These are phyloP conservation scores for Cardamine occulta DNA, from an alignment of 345 rosid genomes.

Conservation along the genomic window DNA sequence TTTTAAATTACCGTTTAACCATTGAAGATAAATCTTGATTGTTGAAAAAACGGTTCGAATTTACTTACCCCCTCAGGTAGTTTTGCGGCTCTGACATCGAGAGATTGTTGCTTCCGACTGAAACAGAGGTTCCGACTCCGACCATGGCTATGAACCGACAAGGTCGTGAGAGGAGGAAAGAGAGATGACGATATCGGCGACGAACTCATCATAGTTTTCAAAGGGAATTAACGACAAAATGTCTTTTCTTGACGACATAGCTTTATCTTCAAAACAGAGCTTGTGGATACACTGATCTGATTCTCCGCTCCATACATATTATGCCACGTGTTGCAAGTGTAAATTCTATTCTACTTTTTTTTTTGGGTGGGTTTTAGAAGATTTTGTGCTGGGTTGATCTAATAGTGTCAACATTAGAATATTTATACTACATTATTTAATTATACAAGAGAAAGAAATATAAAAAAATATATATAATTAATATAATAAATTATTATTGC, in stretches of 20 bases:
- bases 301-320: background rate
- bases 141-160: background rate
- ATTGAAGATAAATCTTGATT: background rate
- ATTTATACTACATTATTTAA: too few relatives aligned
- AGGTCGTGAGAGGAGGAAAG: slow-evolving; percentile 13
- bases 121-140: background rate
- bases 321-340: slow-evolving; percentile 25
- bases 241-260: fast-evolving
- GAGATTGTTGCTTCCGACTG: slow-evolving; percentile 22
- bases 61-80: slow-evolving; percentile 64
- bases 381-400: too few relatives aligned
- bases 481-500: too few relatives aligned
- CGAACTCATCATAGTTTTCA: background rate
- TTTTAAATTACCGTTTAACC: background rate
- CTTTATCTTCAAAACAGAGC: background rate
- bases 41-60: background rate
- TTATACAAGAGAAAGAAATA: too few relatives aligned
- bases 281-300: background rate
- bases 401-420: too few relatives aligned
- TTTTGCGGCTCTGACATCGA: slow-evolving; percentile 63
- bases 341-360: too few relatives aligned
- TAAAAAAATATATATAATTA: too few relatives aligned
- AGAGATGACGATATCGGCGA: slow-evolving; percentile 21
- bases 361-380: too few relatives aligned
- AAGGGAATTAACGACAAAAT: background rate